Conservation (phyloP, 805 yeast genomes). For the Suhomyces sp. region DNA sequence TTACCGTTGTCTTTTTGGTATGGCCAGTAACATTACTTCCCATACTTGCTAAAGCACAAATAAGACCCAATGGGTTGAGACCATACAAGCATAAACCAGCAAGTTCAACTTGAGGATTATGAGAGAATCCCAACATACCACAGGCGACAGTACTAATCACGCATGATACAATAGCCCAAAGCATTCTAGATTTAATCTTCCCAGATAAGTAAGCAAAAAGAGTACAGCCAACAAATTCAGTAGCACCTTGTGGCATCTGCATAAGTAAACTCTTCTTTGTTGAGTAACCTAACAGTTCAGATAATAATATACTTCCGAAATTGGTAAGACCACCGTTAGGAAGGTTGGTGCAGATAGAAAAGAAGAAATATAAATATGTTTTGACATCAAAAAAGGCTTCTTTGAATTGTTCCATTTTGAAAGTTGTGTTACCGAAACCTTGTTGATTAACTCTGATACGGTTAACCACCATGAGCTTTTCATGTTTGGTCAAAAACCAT, state of each 20-base stretch:
- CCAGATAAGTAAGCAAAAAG: constrained; percentile 22
- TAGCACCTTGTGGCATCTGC: constrained; percentile 48
- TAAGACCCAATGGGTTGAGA: constrained; percentile 26
- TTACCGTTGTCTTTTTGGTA: constrained; percentile 51
- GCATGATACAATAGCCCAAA: constrained; percentile 23
- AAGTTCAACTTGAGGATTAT: constrained; percentile 16
- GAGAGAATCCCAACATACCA: constrained; percentile 45
- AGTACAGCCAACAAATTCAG: constrained; percentile 39
- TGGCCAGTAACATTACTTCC: constrained; percentile 54
- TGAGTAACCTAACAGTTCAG: constrained; percentile 23
- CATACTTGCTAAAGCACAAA: constrained; percentile 32
- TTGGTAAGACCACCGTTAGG: constrained; percentile 40
- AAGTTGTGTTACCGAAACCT: constrained; percentile 41
- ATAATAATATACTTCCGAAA: constrained; percentile 31
- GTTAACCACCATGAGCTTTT: constrained; percentile 41
- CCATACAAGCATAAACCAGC: constrained; percentile 33
- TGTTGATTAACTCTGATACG: constrained; percentile 47
- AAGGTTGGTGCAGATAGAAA: constrained; percentile 22
- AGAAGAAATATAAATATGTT: constrained; percentile 33
- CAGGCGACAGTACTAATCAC: constrained; percentile 20
- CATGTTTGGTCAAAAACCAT: constrained; percentile 21
- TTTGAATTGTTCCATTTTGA: constrained; percentile 35
- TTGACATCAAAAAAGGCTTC: constrained; percentile 36
- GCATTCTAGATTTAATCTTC: constrained; percentile 22
- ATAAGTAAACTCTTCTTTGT: constrained; percentile 38